Evolutionary conservation across 2,329 filamentous ascomycete species (phyloP), one percentile per base, ranked within the genome.

Genomic region (Colletotrichum filicis): DNA sequence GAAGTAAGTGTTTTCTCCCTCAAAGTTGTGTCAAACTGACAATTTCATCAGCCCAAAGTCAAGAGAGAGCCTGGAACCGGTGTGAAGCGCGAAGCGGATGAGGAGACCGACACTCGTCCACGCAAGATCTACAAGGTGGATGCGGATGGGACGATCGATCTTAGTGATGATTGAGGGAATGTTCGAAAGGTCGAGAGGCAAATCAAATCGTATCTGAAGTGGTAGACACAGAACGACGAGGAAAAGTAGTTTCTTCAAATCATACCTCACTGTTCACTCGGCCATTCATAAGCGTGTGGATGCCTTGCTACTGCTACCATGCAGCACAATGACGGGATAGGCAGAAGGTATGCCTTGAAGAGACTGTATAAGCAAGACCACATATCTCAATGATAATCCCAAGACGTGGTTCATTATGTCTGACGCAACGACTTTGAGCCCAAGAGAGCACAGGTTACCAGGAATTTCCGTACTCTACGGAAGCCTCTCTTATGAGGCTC

Each of bases 91-190:
- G 66, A 64, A 19, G 53, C 66, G 2, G 52, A 61, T 1, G 42
- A 5, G 6, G 53, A 69, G 1, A 7, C n/a, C n/a, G 35, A 60
- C 19, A 1, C 2, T 12, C 66, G 59, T 4, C 60, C 22, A 2
- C 19, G 55, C n/a, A 73, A 73, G 28, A 19, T 69, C 26, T 73
- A 64, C 70, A 73, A 64, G 66, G 22, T 6, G 0, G 46, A 64
- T 14, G 11, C 1, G 4, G 26, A 60, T 14, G 70, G 46, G 16
- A 26, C n/a, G 1, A 64, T 69, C 2, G 70, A 73, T 9, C 30
- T 73, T 1, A 56, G 42, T 1, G 65, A 64, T 19, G 19, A 60
- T 6, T 68, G 28, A 64, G 5, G 0, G n/a, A n/a, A n/a, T n/a
- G n/a, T n/a, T n/a, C n/a, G n/a, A n/a, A n/a, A n/a, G n/a, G n/a